phyloP scores from a whole-genome alignment of 164 flowering plant species.

The Brasenia schreberi region DNA sequence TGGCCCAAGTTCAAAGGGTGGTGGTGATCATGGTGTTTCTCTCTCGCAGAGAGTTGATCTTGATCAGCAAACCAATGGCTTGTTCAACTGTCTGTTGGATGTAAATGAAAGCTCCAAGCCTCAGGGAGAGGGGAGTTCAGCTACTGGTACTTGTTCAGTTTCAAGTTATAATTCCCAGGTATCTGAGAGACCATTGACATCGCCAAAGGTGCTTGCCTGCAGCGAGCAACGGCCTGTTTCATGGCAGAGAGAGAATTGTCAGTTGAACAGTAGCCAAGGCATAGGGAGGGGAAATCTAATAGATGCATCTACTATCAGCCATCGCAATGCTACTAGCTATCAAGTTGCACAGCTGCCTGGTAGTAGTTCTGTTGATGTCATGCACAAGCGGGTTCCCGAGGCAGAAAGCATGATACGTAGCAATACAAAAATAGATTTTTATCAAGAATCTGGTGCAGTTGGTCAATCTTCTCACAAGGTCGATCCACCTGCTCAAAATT shows the following conservation, averaged over 20 bases:
- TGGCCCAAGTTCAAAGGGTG: not conserved
- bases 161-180: slow-evolving; percentile 7
- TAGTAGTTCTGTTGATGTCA: no score
- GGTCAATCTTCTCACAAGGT: slow-evolving; percentile 8
- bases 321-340: slow-evolving; percentile 6
- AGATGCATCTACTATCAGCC: slow-evolving; percentile 8
- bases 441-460: not conserved
- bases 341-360: slow-evolving; percentile 8
- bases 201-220: slow-evolving; percentile 9
- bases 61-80: not conserved
- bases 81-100: not conserved
- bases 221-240: slow-evolving; percentile 11
- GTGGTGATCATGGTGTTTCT: not conserved
- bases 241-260: slow-evolving; percentile 17
- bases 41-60: not conserved
- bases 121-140: slow-evolving; percentile 7
- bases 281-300: not conserved
- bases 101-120: slow-evolving; percentile 1
- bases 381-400: not conserved
- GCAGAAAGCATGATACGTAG: not conserved
- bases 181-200: not conserved
- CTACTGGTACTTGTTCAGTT: slow-evolving; percentile 11
- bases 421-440: not conserved
- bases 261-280: not conserved
- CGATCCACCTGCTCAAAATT: slow-evolving; percentile 21